Conservation (phyloP, 768 basidiomycete genomes). For the Mycena albidolilacea region DNA sequence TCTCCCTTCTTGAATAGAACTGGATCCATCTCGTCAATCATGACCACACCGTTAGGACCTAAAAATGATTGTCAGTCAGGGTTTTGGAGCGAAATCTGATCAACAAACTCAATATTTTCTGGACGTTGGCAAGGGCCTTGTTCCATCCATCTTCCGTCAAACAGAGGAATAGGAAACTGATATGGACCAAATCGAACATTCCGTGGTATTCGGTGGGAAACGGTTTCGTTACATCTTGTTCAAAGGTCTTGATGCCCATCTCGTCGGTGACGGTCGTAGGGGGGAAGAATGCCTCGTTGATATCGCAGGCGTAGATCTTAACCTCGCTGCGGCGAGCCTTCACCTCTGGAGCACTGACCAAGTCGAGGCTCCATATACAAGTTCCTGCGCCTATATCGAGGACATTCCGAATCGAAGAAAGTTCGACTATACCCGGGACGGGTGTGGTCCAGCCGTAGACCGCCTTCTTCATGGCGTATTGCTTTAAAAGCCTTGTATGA, state of each 20-base stretch:
- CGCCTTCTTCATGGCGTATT: conserved; percentile 8
- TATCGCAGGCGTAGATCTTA: conserved; percentile 1
- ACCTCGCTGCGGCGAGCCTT: not conserved
- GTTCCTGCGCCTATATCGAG: conserved; percentile 6
- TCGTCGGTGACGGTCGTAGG: not conserved
- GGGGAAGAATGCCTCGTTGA: not conserved
- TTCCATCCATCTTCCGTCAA: conserved; percentile 1
- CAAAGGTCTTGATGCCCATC: not conserved
- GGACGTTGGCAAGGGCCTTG: too few relatives aligned
- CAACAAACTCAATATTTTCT: too few relatives aligned
- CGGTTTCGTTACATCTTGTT: not conserved
- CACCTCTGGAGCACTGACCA: not conserved
- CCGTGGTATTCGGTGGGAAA: not conserved
- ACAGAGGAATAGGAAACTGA: not conserved
- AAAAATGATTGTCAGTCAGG: too few relatives aligned
- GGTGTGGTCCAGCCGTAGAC: not conserved
- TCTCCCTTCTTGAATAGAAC: not conserved
- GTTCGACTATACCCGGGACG: not conserved
- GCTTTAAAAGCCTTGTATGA: not conserved
- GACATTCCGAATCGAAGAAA: not conserved
- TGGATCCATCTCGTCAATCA: not conserved
- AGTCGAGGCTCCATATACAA: not conserved
- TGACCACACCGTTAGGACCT: not conserved
- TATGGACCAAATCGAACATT: not conserved
- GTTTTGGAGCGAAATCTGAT: too few relatives aligned